These are phyloP conservation scores for Dactylella cylindrospora DNA, from an alignment of 2,329 filamentous ascomycete genomes.

Conservation along the genomic window DNA sequence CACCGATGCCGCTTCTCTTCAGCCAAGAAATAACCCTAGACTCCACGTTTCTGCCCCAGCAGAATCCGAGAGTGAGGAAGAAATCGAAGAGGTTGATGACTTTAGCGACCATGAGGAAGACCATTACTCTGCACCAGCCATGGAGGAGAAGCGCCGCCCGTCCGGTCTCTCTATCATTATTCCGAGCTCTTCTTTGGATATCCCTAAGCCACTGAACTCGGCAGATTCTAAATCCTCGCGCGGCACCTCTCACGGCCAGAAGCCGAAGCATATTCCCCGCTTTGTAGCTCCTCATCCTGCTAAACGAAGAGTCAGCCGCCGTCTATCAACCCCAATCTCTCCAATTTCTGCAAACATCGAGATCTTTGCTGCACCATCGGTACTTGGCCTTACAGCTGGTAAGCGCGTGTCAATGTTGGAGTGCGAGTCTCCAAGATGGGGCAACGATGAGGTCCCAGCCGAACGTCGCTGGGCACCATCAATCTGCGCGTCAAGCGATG, in stretches of 20 bases:
- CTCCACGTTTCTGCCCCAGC: conserved; percentile 29
- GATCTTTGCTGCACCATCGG: conserved; percentile 39
- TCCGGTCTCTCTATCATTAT: conserved; percentile 40
- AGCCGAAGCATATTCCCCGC: conserved; percentile 21
- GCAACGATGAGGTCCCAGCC: conserved; percentile 25
- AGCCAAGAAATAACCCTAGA: conserved; percentile 10
- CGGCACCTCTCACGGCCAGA: conserved; percentile 22
- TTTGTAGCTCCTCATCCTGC: conserved; percentile 34
- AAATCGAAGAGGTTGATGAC: conserved; percentile 36
- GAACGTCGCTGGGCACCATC: conserved; percentile 62
- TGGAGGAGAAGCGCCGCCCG: conserved; percentile 40
- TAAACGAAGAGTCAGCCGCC: conserved; percentile 36
- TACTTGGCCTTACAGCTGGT: conserved; percentile 27
- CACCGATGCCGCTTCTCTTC: conserved; percentile 36
- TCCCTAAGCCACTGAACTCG: conserved; percentile 30
- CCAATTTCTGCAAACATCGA: conserved; percentile 36
- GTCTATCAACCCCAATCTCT: conserved; percentile 39
- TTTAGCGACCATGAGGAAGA: conserved; percentile 36
- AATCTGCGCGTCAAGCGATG: conserved; percentile 85
- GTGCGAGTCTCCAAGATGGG: conserved; percentile 37
- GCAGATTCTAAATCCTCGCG: conserved; percentile 31
- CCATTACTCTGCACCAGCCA: conserved; percentile 6
- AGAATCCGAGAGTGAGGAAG: conserved; percentile 24
- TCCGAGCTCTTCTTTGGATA: conserved; percentile 23
- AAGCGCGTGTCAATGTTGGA: conserved; percentile 38